These are phyloP conservation scores for Keqinozyma sinolaborantium DNA, from an alignment of 1,139 yeast species.

Conservation along the genomic window DNA sequence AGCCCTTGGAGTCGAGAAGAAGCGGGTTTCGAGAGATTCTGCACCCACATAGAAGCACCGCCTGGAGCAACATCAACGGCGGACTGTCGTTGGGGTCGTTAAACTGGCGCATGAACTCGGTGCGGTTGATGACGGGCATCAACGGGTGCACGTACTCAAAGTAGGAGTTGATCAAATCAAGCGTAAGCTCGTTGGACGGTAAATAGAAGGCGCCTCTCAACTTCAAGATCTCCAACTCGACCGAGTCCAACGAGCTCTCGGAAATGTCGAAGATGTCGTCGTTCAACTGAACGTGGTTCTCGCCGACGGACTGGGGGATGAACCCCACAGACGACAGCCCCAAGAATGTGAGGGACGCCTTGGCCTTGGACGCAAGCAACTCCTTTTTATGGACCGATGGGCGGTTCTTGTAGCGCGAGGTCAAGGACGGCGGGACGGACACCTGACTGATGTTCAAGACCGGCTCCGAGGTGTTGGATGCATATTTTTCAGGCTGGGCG, in stretches of 20 bases:
- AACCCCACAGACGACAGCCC: conserved; percentile 40
- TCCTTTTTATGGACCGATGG: conserved; percentile 40
- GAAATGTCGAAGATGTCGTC: conserved; percentile 37
- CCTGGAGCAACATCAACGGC: conserved; percentile 63
- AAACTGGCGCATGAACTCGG: conserved; percentile 55
- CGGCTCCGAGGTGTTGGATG: conserved; percentile 25
- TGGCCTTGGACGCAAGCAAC: conserved; percentile 22
- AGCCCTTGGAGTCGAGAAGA: conserved; percentile 53
- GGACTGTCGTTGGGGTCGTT: conserved; percentile 64
- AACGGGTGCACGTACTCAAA: conserved; percentile 68
- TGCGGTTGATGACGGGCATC: conserved; percentile 68
- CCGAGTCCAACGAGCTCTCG: conserved; percentile 51
- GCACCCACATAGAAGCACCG: conserved; percentile 68
- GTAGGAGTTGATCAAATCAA: conserved; percentile 58
- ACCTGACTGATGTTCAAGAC: conserved; percentile 42
- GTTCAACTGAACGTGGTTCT: conserved; percentile 40
- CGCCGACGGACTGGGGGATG: conserved; percentile 42
- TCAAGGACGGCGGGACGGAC: conserved; percentile 43
- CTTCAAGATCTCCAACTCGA: conserved; percentile 65
- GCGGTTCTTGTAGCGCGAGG: conserved; percentile 38
- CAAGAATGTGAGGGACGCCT: conserved; percentile 36
- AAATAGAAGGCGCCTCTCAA: conserved; percentile 69
- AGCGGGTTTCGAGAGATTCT: conserved; percentile 58
- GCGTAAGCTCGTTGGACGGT: conserved; percentile 61
- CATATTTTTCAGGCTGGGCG: conserved; percentile 4